A percentile compares a stretch with the other conserved stretches of the same genome.
phyloP scores from a whole-genome alignment of 495 filamentous ascomycete genomes.

The Penicillium nucicola region DNA sequence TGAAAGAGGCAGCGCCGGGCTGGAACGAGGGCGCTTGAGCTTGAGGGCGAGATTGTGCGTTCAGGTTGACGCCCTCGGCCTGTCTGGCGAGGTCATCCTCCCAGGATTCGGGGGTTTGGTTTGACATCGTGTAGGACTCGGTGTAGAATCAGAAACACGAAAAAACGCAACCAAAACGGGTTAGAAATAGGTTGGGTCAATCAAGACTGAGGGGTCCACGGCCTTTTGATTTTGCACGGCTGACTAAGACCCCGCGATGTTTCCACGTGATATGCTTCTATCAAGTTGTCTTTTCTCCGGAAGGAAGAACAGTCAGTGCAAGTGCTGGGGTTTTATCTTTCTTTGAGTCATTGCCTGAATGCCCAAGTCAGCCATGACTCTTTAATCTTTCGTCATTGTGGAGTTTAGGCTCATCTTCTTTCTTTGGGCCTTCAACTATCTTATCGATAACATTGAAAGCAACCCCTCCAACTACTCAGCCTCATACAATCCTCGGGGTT shows the following conservation, averaged over 20 bases:
- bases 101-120: conserved; percentile 81
- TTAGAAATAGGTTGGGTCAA: conserved; percentile 9
- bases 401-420: background rate
- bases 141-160: conserved; percentile 25
- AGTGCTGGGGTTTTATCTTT: background rate
- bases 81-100: conserved; percentile 90
- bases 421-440: conserved; percentile 1
- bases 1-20: conserved; percentile 77
- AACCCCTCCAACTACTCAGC: conserved; percentile 14
- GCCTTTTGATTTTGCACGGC: conserved; percentile 27
- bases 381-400: background rate
- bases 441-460: conserved; percentile 37
- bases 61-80: conserved; percentile 79
- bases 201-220: conserved; percentile 17
- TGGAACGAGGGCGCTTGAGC: conserved; percentile 49
- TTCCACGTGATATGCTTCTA: conserved; percentile 18
- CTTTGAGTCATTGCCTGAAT: background rate
- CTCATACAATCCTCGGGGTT: background rate
- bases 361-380: background rate
- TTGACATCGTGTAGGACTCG: conserved; percentile 62
- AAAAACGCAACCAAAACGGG: conserved; percentile 18
- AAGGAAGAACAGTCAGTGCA: background rate
- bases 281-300: background rate
- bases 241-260: conserved; percentile 39
- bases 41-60: conserved; percentile 73